Evolutionary conservation across 2,329 filamentous ascomycete species (phyloP).

Genomic region (Biscogniauxia marginata): DNA sequence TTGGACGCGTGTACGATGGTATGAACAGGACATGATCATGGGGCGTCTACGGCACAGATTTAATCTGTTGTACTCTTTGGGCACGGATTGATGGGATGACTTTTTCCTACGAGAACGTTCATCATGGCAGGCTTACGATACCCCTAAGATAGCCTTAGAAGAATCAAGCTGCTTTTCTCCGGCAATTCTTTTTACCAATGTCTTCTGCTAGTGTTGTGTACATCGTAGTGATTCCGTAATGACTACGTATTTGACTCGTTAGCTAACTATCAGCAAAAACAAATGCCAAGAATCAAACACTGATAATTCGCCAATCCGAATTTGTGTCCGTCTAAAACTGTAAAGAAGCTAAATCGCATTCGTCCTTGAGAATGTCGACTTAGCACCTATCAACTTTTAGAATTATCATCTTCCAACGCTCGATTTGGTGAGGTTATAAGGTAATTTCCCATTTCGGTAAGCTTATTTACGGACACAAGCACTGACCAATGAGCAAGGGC

Average conservation of each 20-base stretch:
- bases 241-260: too few relatives aligned
- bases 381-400: too few relatives aligned
- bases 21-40: conserved; percentile 13
- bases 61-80: conserved; percentile 9
- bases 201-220: background rate
- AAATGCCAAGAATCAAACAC: too few relatives aligned
- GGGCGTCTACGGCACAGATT: conserved; percentile 18
- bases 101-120: conserved; percentile 10
- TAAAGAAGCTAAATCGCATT: too few relatives aligned
- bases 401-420: too few relatives aligned
- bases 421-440: background rate
- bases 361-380: too few relatives aligned
- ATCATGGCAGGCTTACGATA: conserved; percentile 24
- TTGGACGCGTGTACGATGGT: conserved; percentile 25
- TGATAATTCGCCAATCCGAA: too few relatives aligned
- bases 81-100: conserved; percentile 20
- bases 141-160: conserved; percentile 34
- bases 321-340: too few relatives aligned
- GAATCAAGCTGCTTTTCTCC: conserved; percentile 26
- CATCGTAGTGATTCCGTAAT: too few relatives aligned
- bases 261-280: too few relatives aligned
- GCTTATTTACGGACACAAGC: background rate
- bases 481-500: background rate
- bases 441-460: background rate
- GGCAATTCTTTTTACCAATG: conserved; percentile 3